Evolutionary conservation across 164 flowering plant genomes (phyloP).

Genomic region (Taxillus chinensis): DNA sequence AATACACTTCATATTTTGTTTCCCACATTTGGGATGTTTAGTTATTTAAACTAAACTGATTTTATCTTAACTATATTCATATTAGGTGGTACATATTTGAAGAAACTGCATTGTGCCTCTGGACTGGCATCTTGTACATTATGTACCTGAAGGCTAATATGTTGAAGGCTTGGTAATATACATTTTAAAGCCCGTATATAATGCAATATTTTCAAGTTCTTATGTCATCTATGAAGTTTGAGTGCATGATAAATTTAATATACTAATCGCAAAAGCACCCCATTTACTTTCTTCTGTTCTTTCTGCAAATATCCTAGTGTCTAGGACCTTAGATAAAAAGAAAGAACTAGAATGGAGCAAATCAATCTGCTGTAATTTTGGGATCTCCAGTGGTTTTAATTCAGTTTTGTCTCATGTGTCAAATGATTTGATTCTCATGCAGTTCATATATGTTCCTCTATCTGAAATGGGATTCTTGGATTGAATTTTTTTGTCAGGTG

Average conservation of each 20-base stretch:
- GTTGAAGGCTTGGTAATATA: slow-evolving; percentile 51
- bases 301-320: too few relatives aligned
- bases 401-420: neutral
- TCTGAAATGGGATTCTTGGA: neutral
- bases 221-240: neutral
- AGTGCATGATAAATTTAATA: neutral
- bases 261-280: too few relatives aligned
- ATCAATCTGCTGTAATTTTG: neutral
- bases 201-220: neutral
- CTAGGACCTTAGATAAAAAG: too few relatives aligned
- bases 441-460: neutral
- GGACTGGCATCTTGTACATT: slow-evolving; percentile 80
- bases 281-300: too few relatives aligned
- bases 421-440: neutral
- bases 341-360: too few relatives aligned
- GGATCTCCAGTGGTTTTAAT: neutral
- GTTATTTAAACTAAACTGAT: neutral
- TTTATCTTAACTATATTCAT: slow-evolving; percentile 5
- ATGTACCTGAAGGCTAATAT: slow-evolving; percentile 48
- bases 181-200: neutral
- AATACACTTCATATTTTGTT: neutral
- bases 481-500: slow-evolving; percentile 47
- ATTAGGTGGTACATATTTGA: slow-evolving; percentile 89
- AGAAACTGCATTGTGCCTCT: slow-evolving; percentile 75
- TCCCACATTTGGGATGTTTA: neutral